These are phyloP conservation scores for Mallotus nudiflorus DNA, from an alignment of 345 rosid genomes.

Conservation along the genomic window DNA sequence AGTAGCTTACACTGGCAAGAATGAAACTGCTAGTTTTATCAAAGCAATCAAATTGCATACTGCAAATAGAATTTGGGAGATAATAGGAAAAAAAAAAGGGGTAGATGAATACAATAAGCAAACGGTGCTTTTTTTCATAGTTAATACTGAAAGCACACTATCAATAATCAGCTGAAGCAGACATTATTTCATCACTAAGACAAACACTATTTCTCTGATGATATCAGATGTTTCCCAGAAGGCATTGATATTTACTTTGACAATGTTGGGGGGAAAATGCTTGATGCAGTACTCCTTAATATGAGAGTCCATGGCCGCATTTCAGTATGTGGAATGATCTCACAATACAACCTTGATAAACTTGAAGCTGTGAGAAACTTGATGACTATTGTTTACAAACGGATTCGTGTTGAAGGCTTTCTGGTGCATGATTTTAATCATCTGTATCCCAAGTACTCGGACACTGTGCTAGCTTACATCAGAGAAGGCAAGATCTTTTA, in stretches of 20 bases:
- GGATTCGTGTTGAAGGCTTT: conserved; percentile 2
- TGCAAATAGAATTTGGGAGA: too few species aligned
- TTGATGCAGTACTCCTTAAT: conserved; percentile 54
- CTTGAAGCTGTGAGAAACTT: conserved; percentile 29
- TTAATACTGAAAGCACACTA: too few species aligned
- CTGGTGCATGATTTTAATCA: neutral
- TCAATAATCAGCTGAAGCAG: neutral
- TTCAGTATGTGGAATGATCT: conserved; percentile 57
- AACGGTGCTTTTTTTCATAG: too few species aligned
- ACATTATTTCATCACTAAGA: neutral
- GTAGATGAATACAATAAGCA: too few species aligned
- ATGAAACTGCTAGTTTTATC: too few species aligned
- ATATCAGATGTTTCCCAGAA: conserved; percentile 49
- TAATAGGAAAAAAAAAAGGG: neutral
- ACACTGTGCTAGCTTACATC: conserved; percentile 16
- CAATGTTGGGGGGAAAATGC: conserved; percentile 55
- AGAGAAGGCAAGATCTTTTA: conserved; percentile 12
- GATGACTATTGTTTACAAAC: neutral
- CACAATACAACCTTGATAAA: conserved; percentile 47
- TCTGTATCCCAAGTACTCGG: conserved; percentile 12
- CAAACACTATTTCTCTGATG: neutral
- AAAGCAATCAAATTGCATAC: too few species aligned
- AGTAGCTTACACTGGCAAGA: neutral
- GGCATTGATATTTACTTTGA: conserved; percentile 63
- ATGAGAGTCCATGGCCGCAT: conserved; percentile 49